Evolutionary conservation across 106 monocot species (phyloP), one percentile per base, ranked within the genome.

Genomic region (Dendrobium huoshanense): DNA sequence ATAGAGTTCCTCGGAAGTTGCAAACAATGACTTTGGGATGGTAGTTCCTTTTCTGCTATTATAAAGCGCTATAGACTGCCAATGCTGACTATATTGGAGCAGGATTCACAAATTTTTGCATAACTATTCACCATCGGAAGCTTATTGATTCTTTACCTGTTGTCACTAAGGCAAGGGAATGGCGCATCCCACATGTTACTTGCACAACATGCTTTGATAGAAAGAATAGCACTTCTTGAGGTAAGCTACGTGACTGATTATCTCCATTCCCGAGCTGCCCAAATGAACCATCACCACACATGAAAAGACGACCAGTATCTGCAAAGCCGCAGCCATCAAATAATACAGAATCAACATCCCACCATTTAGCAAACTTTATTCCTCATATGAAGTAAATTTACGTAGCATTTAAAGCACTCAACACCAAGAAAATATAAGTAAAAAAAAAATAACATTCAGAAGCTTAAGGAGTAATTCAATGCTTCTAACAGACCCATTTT

Each of bases 201-300:
- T 90, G 88, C 51, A 84, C 79, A 77, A 90, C 90, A 86, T 81
- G 84, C 54, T 81, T 85, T 80, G 86, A 81, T 41, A 22, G 17
- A 72, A 89, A 90, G 77, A 85, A 88, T 43, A 67, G 22, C 48
- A 92, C 85, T 86, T 90, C 85, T 77, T 84, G 43, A 75, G 90
- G 90, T 51, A 79, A 81, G 48, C 72, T 67, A 79, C 79, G 79
- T 80, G 92, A 87, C 67, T 82, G 81, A 79, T 79, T 40, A 79
- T 92, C 83, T 77, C 88, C 88, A 83, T 54, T 88, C 31, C 92
- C 92, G 75, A 92, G 92, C 77, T 92, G 92, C 67, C 92, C 92
- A 90, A 92, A 92, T 58, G 90, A 92, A 4, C 90, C 90, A 90
- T 92, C 88, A 33, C 92, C 92, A 79, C 92, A 92, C 90, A 90